Conservation (phyloP, 2,329 filamentous ascomycete genomes). For the Fusarium sp. region DNA sequence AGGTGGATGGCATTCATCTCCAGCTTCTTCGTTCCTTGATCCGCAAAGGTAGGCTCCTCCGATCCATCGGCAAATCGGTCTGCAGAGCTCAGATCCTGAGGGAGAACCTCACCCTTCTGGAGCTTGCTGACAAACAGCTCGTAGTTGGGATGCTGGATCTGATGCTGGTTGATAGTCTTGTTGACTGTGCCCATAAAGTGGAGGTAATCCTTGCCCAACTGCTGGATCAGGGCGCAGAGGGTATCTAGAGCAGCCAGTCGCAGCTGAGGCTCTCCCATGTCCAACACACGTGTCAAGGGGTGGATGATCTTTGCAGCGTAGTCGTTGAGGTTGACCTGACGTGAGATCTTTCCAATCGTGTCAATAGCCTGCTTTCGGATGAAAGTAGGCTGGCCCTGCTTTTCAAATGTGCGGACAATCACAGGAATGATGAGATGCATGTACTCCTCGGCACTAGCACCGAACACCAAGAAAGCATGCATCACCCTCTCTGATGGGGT, state of each 20-base stretch:
- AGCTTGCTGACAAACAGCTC: slow-evolving; percentile 92
- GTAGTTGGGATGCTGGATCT: slow-evolving; percentile 91
- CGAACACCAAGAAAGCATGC: slow-evolving; percentile 96
- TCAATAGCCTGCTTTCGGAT: slow-evolving; percentile 93
- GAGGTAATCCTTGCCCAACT: slow-evolving; percentile 93
- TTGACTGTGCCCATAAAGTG: slow-evolving; percentile 96
- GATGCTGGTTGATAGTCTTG: slow-evolving; percentile 82
- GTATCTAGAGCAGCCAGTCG: slow-evolving; percentile 91
- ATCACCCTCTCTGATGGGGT: slow-evolving; percentile 89
- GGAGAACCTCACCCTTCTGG: slow-evolving; percentile 93
- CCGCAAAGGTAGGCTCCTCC: slow-evolving; percentile 84
- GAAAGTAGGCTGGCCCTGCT: slow-evolving; percentile 81
- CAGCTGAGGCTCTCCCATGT: slow-evolving; percentile 77
- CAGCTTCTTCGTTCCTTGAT: slow-evolving; percentile 91
- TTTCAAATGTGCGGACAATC: slow-evolving; percentile 94
- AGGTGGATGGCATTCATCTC: slow-evolving; percentile 98
- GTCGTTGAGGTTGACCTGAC: slow-evolving; percentile 97
- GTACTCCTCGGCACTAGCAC: slow-evolving; percentile 95
- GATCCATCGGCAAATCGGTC: slow-evolving; percentile 81
- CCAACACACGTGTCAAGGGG: slow-evolving; percentile 85
- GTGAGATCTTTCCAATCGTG: slow-evolving; percentile 91
- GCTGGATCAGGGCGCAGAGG: slow-evolving; percentile 93
- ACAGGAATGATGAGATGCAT: slow-evolving; percentile 99
- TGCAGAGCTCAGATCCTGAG: slow-evolving; percentile 91
- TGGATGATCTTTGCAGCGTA: slow-evolving; percentile 98